Evolutionary conservation across 495 filamentous ascomycete species (phyloP).

Genomic region (Lophiostoma macrostomum): DNA sequence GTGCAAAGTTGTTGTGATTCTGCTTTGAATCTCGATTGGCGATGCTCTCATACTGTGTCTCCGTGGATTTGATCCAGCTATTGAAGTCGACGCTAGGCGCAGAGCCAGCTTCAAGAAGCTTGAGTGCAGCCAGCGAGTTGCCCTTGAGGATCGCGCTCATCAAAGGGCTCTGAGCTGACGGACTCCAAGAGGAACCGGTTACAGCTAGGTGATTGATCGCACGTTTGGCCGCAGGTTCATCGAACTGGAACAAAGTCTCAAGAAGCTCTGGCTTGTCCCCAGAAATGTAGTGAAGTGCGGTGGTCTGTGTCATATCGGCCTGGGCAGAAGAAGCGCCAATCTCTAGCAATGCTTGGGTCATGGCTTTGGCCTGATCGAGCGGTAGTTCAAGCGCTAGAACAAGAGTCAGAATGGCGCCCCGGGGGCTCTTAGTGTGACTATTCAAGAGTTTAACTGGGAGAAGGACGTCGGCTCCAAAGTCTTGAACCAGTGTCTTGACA

Average conservation of each 20-base stretch:
- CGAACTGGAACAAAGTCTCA: slow-evolving; percentile 56
- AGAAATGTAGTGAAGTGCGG: slow-evolving; percentile 59
- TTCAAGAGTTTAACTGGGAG: slow-evolving; percentile 64
- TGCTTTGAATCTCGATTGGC: slow-evolving; percentile 36
- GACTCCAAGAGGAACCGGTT: slow-evolving; percentile 18
- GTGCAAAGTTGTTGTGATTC: slow-evolving; percentile 44
- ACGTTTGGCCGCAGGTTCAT: slow-evolving; percentile 56
- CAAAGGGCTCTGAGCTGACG: slow-evolving; percentile 41
- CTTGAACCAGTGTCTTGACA: slow-evolving; percentile 65
- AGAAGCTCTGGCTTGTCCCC: slow-evolving; percentile 50
- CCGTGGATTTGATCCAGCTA: slow-evolving; percentile 44
- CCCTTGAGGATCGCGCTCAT: slow-evolving; percentile 45
- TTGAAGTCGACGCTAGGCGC: slow-evolving; percentile 41
- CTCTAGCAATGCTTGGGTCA: slow-evolving; percentile 60
- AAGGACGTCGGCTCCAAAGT: slow-evolving; percentile 70
- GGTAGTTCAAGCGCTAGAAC: slow-evolving; percentile 57
- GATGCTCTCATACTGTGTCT: slow-evolving; percentile 20
- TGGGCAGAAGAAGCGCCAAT: slow-evolving; percentile 72
- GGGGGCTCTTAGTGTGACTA: slow-evolving; percentile 44
- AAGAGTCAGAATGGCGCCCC: slow-evolving; percentile 61
- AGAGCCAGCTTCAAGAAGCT: slow-evolving; percentile 50
- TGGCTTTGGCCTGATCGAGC: slow-evolving; percentile 55
- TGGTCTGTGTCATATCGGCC: slow-evolving; percentile 58
- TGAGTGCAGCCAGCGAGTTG: slow-evolving; percentile 41
- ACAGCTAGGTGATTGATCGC: slow-evolving; percentile 61